Evolutionary conservation across 106 monocot genomes (phyloP).

Genomic region (Chionographis japonica): DNA sequence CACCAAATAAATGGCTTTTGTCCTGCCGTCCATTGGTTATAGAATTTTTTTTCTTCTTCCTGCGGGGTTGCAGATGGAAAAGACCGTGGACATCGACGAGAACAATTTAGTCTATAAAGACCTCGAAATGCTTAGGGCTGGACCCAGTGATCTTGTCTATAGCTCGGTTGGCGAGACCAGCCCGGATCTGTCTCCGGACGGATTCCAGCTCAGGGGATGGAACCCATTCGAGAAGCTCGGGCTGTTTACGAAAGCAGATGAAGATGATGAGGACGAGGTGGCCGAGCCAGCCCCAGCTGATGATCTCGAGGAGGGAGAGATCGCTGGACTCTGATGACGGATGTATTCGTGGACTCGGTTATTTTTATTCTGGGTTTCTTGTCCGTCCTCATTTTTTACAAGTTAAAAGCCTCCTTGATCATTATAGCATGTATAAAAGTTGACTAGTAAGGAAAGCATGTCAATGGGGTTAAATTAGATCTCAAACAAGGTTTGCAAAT

Average conservation of each 20-base stretch:
- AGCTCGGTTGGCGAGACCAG: constrained; percentile 51
- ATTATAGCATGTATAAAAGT: too few relatives aligned
- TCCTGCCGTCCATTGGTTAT: background rate
- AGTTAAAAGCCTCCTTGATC: too few relatives aligned
- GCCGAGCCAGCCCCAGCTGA: constrained; percentile 20
- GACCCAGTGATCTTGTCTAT: constrained; percentile 29
- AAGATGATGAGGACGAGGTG: constrained; percentile 78
- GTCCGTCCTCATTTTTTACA: too few relatives aligned
- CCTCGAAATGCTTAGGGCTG: constrained; percentile 71
- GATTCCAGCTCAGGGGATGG: constrained; percentile 58
- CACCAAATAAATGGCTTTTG: background rate
- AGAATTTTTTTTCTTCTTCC: background rate
- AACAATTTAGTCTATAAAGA: constrained; percentile 65
- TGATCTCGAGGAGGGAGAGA: constrained; percentile 75
- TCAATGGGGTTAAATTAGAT: too few relatives aligned
- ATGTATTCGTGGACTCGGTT: too few relatives aligned
- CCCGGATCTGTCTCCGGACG: constrained; percentile 33
- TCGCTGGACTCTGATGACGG: background rate
- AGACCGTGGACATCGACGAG: constrained; percentile 82
- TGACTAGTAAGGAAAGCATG: too few relatives aligned
- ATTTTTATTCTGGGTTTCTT: too few relatives aligned
- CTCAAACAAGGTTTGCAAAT: too few relatives aligned
- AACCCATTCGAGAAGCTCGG: constrained; percentile 91
- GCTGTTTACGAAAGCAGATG: constrained; percentile 76
- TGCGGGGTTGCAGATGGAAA: constrained; percentile 62